Evolutionary conservation across 352 stramenopile species (phyloP), one percentile per base, ranked within the genome.

Genomic region (Globisporangium cederbergense): DNA sequence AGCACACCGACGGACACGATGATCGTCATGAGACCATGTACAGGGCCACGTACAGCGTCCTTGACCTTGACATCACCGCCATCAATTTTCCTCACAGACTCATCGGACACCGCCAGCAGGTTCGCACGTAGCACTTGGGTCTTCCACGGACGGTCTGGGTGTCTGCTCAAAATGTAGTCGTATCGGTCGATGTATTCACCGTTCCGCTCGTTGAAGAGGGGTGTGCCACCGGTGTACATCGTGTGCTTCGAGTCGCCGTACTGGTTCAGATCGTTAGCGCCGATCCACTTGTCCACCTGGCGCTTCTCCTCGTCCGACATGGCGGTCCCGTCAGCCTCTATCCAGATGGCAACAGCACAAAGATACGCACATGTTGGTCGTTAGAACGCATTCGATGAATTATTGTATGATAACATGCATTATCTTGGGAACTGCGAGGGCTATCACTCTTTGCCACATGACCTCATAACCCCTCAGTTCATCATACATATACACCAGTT

Each of bases 201-300:
- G 22, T 79, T 91, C n/a, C 36, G 71, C 70, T 93, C 83, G 57
- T 92, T 64, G 60, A 93, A 93, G 18, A 95, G 67, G 58, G 87
- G 87, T n/a, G 85, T 93, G 36, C 87, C 87, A 5, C 85, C 87
- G 2, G 73, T 76, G 72, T 95, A 95, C 47, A 75, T 74, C 18
- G 57, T 90, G 47, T 72, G 77, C 42, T 66, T 66, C 42, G 61
- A 28, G 52, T 66, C 61, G 3, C 61, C 61, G 14, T 34, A 66
- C 42, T 60, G 18, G 20, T 66, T 66, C 42, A 55, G 18, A 18
- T 59, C 52, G 30, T 56, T 54, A 42, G 30, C 42, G 8, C 40
- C 42, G 52, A 66, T 66, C 61, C 61, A 66, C 42, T 32, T 53
- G 43, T 89, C 73, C 51, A 92, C 78, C 16, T 59, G 45, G 34